Percentiles rank a stretch among this genome's conserved stretches.
phyloP scores from a whole-genome alignment of 441 rosid genomes.

The Gossypium gossypioides region DNA sequence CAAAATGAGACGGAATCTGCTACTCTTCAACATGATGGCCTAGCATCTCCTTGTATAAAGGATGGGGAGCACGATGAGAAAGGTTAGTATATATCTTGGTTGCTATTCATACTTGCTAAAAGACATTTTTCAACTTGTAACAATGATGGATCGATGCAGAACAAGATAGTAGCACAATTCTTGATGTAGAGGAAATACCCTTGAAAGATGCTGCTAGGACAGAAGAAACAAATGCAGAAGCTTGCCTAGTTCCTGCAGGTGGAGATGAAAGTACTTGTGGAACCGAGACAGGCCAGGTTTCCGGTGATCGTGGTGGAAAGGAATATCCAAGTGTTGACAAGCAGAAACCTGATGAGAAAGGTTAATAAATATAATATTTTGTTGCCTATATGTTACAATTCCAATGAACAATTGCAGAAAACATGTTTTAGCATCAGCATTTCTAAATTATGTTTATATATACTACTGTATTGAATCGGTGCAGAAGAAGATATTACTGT shows the following conservation, averaged over 20 bases:
- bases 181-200: constrained; percentile 12
- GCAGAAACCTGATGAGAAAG: not conserved
- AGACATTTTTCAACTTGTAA: not conserved
- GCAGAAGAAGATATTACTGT: constrained; percentile 22
- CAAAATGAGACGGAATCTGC: not conserved
- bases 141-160: constrained; percentile 18
- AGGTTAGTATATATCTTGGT: constrained; percentile 12
- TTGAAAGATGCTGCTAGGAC: constrained; percentile 15
- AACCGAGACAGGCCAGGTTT: not conserved
- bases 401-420: not conserved
- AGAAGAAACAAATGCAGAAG: constrained; percentile 16
- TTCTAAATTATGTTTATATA: not conserved
- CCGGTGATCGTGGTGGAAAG: not conserved
- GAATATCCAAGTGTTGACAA: not conserved
- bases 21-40: not conserved
- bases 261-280: constrained; percentile 9
- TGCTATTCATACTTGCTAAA: not conserved
- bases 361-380: constrained; percentile 5
- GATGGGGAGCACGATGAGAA: not conserved
- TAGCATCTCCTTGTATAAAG: not conserved
- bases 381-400: not conserved
- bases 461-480: not conserved
- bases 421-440: not conserved
- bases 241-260: constrained; percentile 9
- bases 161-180: constrained; percentile 13